Evolutionary conservation across 495 filamentous ascomycete species (phyloP), one percentile per base, ranked within the genome.

Genomic region (Copromyces sp.): DNA sequence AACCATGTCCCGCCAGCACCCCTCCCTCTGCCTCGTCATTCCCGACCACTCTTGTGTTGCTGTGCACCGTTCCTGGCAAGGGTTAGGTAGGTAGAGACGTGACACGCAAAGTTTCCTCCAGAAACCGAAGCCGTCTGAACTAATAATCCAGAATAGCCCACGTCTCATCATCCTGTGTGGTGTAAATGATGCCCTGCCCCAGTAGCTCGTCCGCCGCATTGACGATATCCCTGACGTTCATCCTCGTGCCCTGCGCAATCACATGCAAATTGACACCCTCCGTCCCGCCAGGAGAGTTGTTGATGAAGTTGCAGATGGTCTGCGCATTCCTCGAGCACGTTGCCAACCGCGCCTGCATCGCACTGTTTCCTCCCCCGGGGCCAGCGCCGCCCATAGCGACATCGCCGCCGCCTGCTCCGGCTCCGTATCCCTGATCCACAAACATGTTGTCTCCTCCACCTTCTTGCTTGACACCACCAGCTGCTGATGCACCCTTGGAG

Each of bases 131-230:
- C n/a, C 41, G 2, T 14, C 44, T 20, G n/a, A 9, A 32, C 77
- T 72, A 91, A 70, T 85, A 88, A 35, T 93, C 90, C 41, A 94
- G 82, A 73, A 93, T 81, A 38, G 90, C 90, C 87, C 90, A 94
- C 0, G 92, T 94, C 80, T 87, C 86, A 73, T 99, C 95, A 83
- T 98, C 94, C 37, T 94, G 84, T 12, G 96, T 99, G 69, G 94
- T 93, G 81, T 93, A 99, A 69, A 96, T 92, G 77, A 93, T 75
- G 68, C 94, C 93, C 32, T 88, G 78, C 8, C 79, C 83, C 47
- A 94, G 75, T 78, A 98, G 78, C 81, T 98, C 94, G 72, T 95
- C 91, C 9, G 90, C 89, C 41, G 90, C 96, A 68, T 86, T 87
- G 68, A 87, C 77, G 24, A 97, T 91, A 68, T 97, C 93, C 37